Evolutionary conservation across 2,329 filamentous ascomycete genomes (phyloP).

Genomic region (Fusarium camptoceras): DNA sequence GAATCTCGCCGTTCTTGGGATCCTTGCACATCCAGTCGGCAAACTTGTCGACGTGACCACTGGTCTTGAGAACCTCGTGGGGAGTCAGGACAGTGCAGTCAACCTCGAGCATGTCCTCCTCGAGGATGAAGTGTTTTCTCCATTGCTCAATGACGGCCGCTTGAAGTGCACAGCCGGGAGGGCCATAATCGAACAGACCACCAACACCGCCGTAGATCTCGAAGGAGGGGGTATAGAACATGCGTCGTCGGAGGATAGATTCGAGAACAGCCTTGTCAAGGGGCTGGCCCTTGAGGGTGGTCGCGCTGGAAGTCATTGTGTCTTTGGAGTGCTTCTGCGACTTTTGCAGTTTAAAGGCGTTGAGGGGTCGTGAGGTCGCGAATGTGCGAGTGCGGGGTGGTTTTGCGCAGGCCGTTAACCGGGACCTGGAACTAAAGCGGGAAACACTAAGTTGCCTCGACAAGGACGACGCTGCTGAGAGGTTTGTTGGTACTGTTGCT

Average conservation of each 20-base stretch:
- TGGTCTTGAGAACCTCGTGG: conserved; percentile 92
- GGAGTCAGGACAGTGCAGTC: conserved; percentile 96
- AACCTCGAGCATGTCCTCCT: conserved; percentile 95
- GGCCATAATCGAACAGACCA: conserved; percentile 93
- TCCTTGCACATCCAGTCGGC: conserved; percentile 99
- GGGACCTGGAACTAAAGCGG: conserved; percentile 28
- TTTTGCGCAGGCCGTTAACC: conserved; percentile 43
- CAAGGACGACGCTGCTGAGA: conserved; percentile 30
- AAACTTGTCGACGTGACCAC: conserved; percentile 97
- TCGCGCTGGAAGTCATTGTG: conserved; percentile 66
- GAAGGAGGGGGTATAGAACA: conserved; percentile 96
- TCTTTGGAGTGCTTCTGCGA: conserved; percentile 42
- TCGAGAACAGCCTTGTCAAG: conserved; percentile 87
- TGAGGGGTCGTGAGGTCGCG: conserved; percentile 47
- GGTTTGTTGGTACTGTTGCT: conserved; percentile 7
- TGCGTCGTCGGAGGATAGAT: conserved; percentile 84
- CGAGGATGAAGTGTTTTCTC: conserved; percentile 92
- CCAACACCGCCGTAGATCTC: conserved; percentile 93
- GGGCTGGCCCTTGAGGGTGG: conserved; percentile 88
- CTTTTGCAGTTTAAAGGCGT: conserved; percentile 47
- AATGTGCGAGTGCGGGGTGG: conserved; percentile 47
- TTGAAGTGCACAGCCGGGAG: conserved; percentile 86
- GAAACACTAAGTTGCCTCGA: conserved; percentile 36
- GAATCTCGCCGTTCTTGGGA: conserved; percentile 95
- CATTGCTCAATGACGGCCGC: conserved; percentile 89